Conservation (phyloP, 768 basidiomycete species). For the Udeniomyces megalosporus region DNA sequence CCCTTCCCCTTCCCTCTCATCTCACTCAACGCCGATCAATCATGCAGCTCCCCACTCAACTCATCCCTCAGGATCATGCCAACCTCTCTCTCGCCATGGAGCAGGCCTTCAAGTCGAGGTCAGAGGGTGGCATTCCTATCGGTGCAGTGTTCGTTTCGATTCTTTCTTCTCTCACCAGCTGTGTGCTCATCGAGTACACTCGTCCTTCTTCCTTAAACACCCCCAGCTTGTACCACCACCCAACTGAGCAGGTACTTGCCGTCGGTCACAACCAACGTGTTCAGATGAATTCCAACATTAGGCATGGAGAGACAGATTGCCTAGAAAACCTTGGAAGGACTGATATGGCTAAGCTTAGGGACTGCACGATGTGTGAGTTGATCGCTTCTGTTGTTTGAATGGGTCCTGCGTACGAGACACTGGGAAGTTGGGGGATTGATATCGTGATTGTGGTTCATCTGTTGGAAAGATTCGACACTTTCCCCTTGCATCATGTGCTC, state of each 20-base stretch:
- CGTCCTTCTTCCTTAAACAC: not conserved
- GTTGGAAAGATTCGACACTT: not conserved
- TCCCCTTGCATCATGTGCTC: constrained; percentile 7
- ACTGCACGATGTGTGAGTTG: constrained; percentile 4
- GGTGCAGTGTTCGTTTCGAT: not conserved
- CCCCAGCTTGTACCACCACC: constrained; percentile 10
- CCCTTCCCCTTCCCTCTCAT: not conserved
- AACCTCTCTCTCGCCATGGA: constrained; percentile 5
- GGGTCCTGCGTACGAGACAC: not conserved
- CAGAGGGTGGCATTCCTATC: constrained; percentile 9
- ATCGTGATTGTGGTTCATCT: no score
- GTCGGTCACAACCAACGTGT: constrained; percentile 15
- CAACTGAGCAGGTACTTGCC: constrained; percentile 8
- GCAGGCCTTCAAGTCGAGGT: not conserved
- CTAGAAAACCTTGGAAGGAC: constrained; percentile 10
- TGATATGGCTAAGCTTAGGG: not conserved
- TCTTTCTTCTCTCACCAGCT: not conserved
- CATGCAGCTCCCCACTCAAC: not conserved
- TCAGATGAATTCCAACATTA: constrained; percentile 7
- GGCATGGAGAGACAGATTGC: constrained; percentile 13
- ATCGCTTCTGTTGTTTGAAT: not conserved
- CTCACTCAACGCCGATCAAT: no score
- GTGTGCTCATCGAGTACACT: not conserved
- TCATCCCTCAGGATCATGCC: constrained; percentile 1
- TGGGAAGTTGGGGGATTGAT: not conserved